Evolutionary conservation across 768 basidiomycete species (phyloP), one percentile per base, ranked within the genome.

Genomic region (Pleurotus tuber-regium): DNA sequence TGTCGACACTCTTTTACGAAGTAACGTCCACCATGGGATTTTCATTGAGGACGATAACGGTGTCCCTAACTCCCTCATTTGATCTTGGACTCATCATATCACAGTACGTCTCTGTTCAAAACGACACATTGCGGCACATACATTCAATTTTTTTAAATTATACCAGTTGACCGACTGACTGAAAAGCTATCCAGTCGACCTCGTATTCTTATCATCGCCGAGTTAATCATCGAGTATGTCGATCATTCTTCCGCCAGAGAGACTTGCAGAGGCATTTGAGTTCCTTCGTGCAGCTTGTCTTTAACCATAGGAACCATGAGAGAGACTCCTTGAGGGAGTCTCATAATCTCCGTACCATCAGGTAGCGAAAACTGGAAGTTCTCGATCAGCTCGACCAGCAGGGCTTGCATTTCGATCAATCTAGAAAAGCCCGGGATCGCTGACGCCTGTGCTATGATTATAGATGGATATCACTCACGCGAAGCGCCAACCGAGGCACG

Each of bases 331-430:
- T 61, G 59, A 5, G 66, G 62, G 16, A 65, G 56, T 38, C 71
- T 62, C 12, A 61, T 39, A 31, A 71, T 65, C 41, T 62, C 60
- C 0, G 64, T 57, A 44, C 63, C 66, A 23, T 65, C 63, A 0
- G 71, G 66, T 25, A 69, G 59, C 19, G 66, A 41, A 47, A 75
- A 67, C 52, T 73, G 64, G 54, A 76, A 73, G 54, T 69, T 65
- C 10, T 64, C 59, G n/a, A 76, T 40, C 19, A 70, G 59, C 52
- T 72, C 71, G 9, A 68, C 64, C 18, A 76, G 53, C 56, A 78
- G 71, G 1, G 65, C 62, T 52, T 77, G 75, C 23, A 73, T 55
- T 59, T 78, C 74, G 36, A 64, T 56, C 0, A 73, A 21, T 4
- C 64, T 66, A 53, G 16, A 21, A n/a, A n/a, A n/a, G n/a, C n/a